Evolutionary conservation across 768 basidiomycete genomes (phyloP).

Genomic region (Boletus fagicola): DNA sequence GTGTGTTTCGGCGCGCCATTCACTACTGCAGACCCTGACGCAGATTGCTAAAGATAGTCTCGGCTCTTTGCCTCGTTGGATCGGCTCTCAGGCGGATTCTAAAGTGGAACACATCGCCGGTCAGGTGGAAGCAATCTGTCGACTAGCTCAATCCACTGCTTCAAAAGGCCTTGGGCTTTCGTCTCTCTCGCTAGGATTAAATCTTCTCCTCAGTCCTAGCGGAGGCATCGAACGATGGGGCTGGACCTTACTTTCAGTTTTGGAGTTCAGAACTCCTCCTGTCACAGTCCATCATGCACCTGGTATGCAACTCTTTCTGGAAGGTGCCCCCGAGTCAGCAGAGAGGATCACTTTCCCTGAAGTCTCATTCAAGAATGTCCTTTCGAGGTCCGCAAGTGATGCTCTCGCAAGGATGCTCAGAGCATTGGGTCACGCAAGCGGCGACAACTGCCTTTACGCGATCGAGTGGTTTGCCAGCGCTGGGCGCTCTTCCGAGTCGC

Average conservation of each 20-base stretch:
- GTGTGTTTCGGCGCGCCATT: constrained; percentile 41
- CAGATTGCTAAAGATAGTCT: constrained; percentile 65
- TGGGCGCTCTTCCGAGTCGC: constrained; percentile 43
- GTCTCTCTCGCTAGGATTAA: constrained; percentile 52
- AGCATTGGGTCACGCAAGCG: constrained; percentile 64
- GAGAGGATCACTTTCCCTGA: constrained; percentile 53
- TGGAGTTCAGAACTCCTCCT: constrained; percentile 66
- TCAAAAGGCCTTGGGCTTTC: constrained; percentile 30
- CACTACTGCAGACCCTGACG: constrained; percentile 55
- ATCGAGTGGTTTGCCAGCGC: constrained; percentile 80
- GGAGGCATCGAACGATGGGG: constrained; percentile 93
- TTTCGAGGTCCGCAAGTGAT: constrained; percentile 48
- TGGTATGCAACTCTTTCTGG: constrained; percentile 55
- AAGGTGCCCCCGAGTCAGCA: constrained; percentile 41
- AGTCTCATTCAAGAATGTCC: constrained; percentile 53
- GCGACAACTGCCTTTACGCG: constrained; percentile 67
- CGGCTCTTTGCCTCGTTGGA: constrained; percentile 65
- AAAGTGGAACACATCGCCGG: constrained; percentile 68
- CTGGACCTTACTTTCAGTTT: constrained; percentile 77
- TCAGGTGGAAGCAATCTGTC: constrained; percentile 70
- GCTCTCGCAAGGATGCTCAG: constrained; percentile 72
- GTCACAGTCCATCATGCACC: constrained; percentile 47
- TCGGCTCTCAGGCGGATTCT: constrained; percentile 69
- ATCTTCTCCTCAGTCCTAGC: constrained; percentile 69
- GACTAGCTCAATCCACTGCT: constrained; percentile 33